These are phyloP conservation scores for Leishmania guyanensis DNA, from an alignment of 208 protist species.

Conservation along the genomic window DNA sequence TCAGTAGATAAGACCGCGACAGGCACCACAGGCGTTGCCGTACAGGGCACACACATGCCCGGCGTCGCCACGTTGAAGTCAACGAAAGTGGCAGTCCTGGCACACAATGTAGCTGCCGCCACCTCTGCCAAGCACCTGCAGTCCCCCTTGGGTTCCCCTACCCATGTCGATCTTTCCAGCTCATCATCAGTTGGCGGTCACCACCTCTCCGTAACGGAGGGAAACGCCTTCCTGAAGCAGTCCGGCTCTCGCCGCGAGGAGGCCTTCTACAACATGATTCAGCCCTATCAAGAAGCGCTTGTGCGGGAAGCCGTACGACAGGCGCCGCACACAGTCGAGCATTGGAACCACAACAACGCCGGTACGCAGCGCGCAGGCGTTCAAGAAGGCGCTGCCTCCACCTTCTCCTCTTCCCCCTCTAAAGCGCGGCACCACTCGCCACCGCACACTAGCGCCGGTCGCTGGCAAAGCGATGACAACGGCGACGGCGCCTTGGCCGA, in stretches of 20 bases:
- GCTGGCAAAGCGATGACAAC: neutral
- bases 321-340: constrained; percentile 30
- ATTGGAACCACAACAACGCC: constrained; percentile 19
- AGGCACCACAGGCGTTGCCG: neutral
- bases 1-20: neutral
- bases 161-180: constrained; percentile 36
- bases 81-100: neutral
- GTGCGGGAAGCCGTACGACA: constrained; percentile 43
- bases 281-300: constrained; percentile 56
- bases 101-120: neutral
- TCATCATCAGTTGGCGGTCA: constrained; percentile 76
- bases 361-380: neutral
- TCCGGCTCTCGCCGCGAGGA: constrained; percentile 74
- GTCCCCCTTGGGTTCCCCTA: neutral
- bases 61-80: constrained; percentile 7
- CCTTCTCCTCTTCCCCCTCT: neutral
- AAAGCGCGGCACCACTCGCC: neutral
- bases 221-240: constrained; percentile 78
- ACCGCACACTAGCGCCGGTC: neutral
- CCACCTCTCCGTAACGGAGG: constrained; percentile 68
- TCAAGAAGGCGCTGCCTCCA: neutral
- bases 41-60: neutral
- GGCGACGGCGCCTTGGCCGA: constrained; percentile 6
- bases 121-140: neutral
- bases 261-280: constrained; percentile 76